phyloP scores from a whole-genome alignment of 148 eudicot genomes.

The Heliamphora exappendiculata region DNA sequence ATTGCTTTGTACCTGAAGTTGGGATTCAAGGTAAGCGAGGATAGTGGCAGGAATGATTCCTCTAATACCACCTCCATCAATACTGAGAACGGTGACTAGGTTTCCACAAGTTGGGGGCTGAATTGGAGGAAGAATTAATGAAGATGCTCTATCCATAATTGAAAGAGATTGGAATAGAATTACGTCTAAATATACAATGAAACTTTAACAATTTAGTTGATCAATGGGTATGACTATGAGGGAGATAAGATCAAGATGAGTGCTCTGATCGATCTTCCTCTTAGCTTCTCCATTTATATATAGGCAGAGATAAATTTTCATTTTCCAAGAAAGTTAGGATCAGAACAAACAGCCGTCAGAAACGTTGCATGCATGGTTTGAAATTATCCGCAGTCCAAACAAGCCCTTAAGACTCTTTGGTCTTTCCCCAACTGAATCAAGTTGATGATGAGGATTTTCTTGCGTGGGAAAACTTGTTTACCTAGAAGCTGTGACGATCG shows the following conservation, averaged over 20 bases:
- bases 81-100: constrained; percentile 27
- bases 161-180: too few relatives aligned
- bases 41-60: constrained; percentile 58
- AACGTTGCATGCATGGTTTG: too few relatives aligned
- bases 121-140: background rate
- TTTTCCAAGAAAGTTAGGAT: background rate
- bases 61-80: constrained; percentile 68
- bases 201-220: background rate
- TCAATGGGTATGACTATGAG: too few relatives aligned
- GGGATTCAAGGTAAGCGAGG: constrained; percentile 42
- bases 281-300: background rate
- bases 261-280: background rate
- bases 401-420: background rate
- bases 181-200: background rate
- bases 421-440: background rate
- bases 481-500: background rate
- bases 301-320: background rate
- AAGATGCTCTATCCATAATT: background rate
- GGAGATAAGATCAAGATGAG: background rate
- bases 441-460: background rate
- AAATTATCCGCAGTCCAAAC: background rate
- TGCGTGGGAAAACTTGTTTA: background rate
- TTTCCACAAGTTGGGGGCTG: constrained; percentile 19
- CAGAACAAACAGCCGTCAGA: too few relatives aligned
- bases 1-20: constrained; percentile 75